Conservation (phyloP, 306 rosid genomes). For the Glycine soja region DNA sequence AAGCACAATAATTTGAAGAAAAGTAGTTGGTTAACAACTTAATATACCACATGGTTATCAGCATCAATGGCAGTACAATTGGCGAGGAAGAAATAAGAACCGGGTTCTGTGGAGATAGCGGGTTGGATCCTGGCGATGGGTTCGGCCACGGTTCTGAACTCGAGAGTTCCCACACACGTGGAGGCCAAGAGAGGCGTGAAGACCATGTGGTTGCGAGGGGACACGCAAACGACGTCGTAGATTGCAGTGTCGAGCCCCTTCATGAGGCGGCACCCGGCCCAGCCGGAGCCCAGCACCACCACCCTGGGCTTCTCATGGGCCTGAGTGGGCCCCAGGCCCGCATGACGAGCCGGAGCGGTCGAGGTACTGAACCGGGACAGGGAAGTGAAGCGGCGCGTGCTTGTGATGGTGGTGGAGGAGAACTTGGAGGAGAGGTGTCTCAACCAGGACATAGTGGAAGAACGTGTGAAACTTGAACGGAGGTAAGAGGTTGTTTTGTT, state of each 20-base stretch:
- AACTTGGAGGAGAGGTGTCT: slow-evolving; percentile 60
- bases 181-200: slow-evolving; percentile 97
- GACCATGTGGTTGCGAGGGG: slow-evolving; percentile 98
- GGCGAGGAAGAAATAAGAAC: slow-evolving; percentile 89
- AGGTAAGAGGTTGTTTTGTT: not conserved
- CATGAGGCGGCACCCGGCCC: slow-evolving; percentile 95
- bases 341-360: slow-evolving; percentile 19
- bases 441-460: slow-evolving; percentile 62
- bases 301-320: slow-evolving; percentile 86
- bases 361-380: slow-evolving; percentile 57
- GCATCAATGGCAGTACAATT: slow-evolving; percentile 67
- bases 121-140: slow-evolving; percentile 92
- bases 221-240: slow-evolving; percentile 93
- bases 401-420: slow-evolving; percentile 34
- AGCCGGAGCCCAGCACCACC: slow-evolving; percentile 88
- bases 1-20: not conserved
- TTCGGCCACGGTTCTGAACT: slow-evolving; percentile 91
- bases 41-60: slow-evolving; percentile 65
- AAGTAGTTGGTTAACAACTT: slow-evolving; percentile 49
- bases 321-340: slow-evolving; percentile 64
- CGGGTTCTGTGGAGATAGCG: slow-evolving; percentile 83
- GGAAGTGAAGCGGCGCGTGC: not conserved
- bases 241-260: slow-evolving; percentile 70
- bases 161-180: slow-evolving; percentile 95
- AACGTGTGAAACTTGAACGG: slow-evolving; percentile 30